Base-by-base conservation (phyloP, 768 basidiomycete species). In the Pleurotus giganteus region DNA sequence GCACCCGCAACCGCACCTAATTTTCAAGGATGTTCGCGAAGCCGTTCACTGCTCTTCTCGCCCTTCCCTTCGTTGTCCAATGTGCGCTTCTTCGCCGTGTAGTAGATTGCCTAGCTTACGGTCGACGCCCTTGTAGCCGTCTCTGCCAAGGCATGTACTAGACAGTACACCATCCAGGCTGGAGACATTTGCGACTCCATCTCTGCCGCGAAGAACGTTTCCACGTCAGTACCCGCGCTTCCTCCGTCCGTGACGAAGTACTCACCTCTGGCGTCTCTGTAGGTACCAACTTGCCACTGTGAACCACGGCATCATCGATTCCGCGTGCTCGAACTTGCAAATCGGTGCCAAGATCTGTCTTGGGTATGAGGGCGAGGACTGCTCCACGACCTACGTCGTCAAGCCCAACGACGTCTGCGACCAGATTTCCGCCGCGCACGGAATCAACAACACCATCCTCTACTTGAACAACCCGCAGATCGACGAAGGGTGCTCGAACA, bases 391-490 rank as follows among this genome's bases (percentile, higher is more conserved):
- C 13, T 79, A 90, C 68, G 74, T 78, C 45, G 86, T 92, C 44
- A 12, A 66, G 37, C 32, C 64, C 1, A 74, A 73, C 62, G 88
- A 92, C 67, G 74, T 72, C 54, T 92, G 91, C 66, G 77, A 81
- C 12, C 55, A n/a, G 15, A 72, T 92, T 52, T 54, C 75, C 26
- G 15, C 43, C 24, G 59, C 49, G 1, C 60, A 69, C 61, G 68
- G 72, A 31, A 62, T 88, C 67, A 80, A 84, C 74, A 54, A 61
- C 23, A 81, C 81, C 32, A 74, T 83, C 4, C 73, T 93, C 27
- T 73, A 66, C 64, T 13, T 59, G 56, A 91, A 91, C 81, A 93
- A 93, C 80, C 90, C 88, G 17, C 84, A 90, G 68, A 75, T 91
- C 60, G 58, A 82, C 61, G 2, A 43, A 0, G 71, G 65, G 0